Conservation (phyloP, 495 filamentous ascomycete genomes). For the Chaetomidium leptoderma region DNA sequence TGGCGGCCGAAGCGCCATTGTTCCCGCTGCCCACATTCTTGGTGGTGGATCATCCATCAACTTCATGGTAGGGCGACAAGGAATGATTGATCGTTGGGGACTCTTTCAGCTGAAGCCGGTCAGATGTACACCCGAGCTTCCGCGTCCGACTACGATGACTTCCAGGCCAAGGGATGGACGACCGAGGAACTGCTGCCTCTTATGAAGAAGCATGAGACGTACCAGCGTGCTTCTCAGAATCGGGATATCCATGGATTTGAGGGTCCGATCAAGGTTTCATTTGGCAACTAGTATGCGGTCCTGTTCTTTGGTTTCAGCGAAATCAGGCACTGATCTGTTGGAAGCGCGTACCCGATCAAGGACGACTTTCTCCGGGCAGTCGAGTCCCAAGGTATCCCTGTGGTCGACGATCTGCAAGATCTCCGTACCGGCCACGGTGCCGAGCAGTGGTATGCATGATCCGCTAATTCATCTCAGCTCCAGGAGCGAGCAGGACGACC, state of each 20-base stretch:
- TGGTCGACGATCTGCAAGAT: slow-evolving; percentile 66
- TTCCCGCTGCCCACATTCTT: slow-evolving; percentile 73
- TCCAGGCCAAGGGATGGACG: slow-evolving; percentile 74
- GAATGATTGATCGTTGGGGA: not conserved
- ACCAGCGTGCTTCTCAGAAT: slow-evolving; percentile 72
- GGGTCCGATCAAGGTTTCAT: slow-evolving; percentile 81
- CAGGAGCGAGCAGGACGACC: no score
- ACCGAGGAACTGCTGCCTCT: slow-evolving; percentile 74
- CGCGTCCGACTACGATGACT: slow-evolving; percentile 80
- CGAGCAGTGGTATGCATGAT: slow-evolving; percentile 40
- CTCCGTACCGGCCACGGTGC: slow-evolving; percentile 58
- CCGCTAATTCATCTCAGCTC: no score
- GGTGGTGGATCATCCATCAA: slow-evolving; percentile 79
- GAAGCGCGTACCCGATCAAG: slow-evolving; percentile 55
- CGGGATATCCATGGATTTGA: slow-evolving; percentile 72
- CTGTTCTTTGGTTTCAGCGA: not conserved
- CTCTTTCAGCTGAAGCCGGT: not conserved
- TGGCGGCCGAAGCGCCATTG: slow-evolving; percentile 65
- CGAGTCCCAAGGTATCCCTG: slow-evolving; percentile 71
- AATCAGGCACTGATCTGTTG: not conserved
- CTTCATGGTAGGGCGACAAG: slow-evolving; percentile 56
- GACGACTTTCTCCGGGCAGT: slow-evolving; percentile 77
- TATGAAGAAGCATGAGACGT: slow-evolving; percentile 83
- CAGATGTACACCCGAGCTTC: slow-evolving; percentile 84
- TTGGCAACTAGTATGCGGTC: slow-evolving; percentile 59